A percentile compares a stretch with the other conserved stretches of the same genome.
Conservation (phyloP, 2,329 filamentous ascomycete genomes). For the Tolypocladium ophioglossoides region DNA sequence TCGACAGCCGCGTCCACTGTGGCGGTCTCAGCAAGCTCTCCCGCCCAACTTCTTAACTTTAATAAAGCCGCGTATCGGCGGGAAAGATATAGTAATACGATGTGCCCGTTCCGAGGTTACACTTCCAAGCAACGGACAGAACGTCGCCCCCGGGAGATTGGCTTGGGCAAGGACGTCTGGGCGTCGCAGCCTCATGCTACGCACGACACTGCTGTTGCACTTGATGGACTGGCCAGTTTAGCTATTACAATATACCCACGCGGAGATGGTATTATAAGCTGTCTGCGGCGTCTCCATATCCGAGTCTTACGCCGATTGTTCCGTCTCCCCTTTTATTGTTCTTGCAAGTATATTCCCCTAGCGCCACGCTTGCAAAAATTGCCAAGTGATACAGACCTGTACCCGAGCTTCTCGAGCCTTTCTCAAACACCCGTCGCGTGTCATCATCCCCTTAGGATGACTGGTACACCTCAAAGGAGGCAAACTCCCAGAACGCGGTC, state of each 20-base stretch:
- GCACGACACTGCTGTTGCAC: background rate
- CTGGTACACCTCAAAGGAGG: conserved; percentile 46
- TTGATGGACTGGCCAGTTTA: background rate
- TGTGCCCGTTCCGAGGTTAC: too few relatives aligned
- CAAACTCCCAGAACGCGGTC: conserved; percentile 57
- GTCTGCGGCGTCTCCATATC: background rate
- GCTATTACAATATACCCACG: background rate
- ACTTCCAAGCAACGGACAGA: too few relatives aligned
- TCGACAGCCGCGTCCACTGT: too few relatives aligned
- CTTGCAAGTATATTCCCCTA: background rate
- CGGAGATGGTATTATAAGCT: background rate
- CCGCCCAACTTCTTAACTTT: too few relatives aligned
- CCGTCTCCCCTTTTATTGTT: background rate
- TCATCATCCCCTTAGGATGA: conserved; percentile 13
- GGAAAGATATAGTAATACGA: too few relatives aligned
- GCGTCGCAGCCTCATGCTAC: background rate
- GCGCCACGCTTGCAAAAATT: background rate
- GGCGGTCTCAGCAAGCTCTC: too few relatives aligned
- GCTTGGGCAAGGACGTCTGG: background rate
- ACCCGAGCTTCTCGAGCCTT: background rate
- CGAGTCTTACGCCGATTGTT: background rate
- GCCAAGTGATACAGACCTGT: background rate
- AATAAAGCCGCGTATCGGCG: too few relatives aligned
- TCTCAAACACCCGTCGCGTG: background rate
- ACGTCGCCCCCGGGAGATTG: too few relatives aligned